These are phyloP conservation scores for Davidsoniella eucalypti DNA, from an alignment of 2,329 filamentous ascomycete species.

Conservation along the genomic window DNA sequence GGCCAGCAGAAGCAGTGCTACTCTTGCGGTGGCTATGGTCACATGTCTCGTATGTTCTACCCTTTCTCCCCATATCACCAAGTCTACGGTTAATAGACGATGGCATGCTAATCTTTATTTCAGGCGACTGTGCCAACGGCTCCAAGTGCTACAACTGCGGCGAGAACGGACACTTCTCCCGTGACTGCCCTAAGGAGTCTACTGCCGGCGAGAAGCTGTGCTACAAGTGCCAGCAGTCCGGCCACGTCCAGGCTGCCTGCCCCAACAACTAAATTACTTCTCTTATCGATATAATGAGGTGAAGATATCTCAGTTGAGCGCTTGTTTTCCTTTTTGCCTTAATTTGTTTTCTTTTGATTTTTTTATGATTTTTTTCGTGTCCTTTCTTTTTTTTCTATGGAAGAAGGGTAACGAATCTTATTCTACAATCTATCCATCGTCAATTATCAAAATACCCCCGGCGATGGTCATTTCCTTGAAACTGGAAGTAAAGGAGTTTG, in stretches of 20 bases:
- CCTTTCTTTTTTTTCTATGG: background rate
- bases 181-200: conserved; percentile 90
- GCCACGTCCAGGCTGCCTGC: conserved; percentile 89
- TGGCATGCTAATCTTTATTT: conserved; percentile 15
- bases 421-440: no score
- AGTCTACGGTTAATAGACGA: background rate
- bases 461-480: no score
- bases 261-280: conserved; percentile 45
- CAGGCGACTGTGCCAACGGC: conserved; percentile 86
- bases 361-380: background rate
- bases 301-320: background rate
- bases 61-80: background rate
- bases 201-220: conserved; percentile 80
- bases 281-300: background rate
- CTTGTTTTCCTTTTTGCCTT: conserved; percentile 3
- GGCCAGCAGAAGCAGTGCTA: conserved; percentile 77
- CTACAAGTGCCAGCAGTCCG: conserved; percentile 80
- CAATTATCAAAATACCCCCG: no score
- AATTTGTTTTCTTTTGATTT: conserved; percentile 5
- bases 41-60: conserved; percentile 65
- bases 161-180: conserved; percentile 85
- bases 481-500: background rate
- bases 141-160: conserved; percentile 99
- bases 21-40: conserved; percentile 90
- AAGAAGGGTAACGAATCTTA: no score